Evolutionary conservation across 305 asterid genomes (phyloP), one percentile per base, ranked within the genome.

Genomic region (Salvia sclarea): DNA sequence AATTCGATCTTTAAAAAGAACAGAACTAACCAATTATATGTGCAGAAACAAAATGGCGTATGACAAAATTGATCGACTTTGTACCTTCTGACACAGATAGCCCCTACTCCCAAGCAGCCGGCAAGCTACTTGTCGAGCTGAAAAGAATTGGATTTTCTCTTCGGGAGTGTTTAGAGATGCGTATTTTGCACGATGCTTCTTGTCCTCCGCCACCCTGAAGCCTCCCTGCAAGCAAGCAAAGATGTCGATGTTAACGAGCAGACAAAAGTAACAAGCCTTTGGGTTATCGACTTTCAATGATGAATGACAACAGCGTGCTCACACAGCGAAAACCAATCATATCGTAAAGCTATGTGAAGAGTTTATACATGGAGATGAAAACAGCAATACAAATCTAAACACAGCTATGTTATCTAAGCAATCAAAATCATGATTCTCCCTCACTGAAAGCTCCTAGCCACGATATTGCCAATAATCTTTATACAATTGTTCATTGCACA

Each of bases 91-190:
- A 81, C 99, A 94, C 63, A 94, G 95, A 77, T 94, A 91, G 55
- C 86, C 91, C 80, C 93, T 86, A 71, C 99, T 94, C 78, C 99
- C 97, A 73, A 94, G 96, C 73, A 94, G 44, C 57, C 97, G 88
- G 69, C 99, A 94, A 62, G 99, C 97, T 37, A 91, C 80, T 81
- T 94, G 97, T 50, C 99, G 91, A 71, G 97, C 97, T 49, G 99
- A 85, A 78, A 83, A 94, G 81, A 89, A 89, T 55, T 89, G 97
- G 64, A 87, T 77, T 81, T 94, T 94, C 68, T 86, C 88, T 60
- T 94, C 95, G 1, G 96, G 79, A 73, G 73, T 84, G 61, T 59
- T 73, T 68, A 90, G 80, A 44, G 96, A 82, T 14, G 87, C 86
- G 80, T 84, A 93, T 53, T 83, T 90, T 50, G 84, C 90, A 77